These are phyloP conservation scores for Coniochaeta ligniaria DNA, from an alignment of 2,329 filamentous ascomycete genomes.

Conservation along the genomic window DNA sequence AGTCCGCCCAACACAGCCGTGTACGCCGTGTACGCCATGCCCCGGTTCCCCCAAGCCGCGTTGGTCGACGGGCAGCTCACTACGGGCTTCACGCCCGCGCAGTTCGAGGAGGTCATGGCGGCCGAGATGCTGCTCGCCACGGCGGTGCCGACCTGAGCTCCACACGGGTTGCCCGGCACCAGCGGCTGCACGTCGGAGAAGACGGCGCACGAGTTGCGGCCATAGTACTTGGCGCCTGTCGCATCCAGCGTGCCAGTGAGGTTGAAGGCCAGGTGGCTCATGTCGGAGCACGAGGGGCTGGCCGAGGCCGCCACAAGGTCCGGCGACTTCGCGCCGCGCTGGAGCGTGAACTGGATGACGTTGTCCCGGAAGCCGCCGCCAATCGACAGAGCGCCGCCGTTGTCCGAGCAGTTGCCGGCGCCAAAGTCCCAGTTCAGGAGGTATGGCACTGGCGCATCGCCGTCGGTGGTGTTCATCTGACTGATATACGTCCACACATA, in stretches of 20 bases:
- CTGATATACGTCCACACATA: neutral
- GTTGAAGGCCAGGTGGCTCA: constrained; percentile 4
- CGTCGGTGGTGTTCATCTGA: neutral
- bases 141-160: neutral
- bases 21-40: no score
- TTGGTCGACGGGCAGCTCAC: neutral
- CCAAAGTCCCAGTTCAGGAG: neutral
- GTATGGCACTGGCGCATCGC: neutral
- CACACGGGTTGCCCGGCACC: constrained; percentile 1
- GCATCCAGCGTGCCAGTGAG: constrained; percentile 6
- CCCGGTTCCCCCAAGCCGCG: no score
- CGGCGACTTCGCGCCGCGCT: constrained; percentile 6
- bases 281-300: constrained; percentile 1
- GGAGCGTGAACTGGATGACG: constrained; percentile 8
- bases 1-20: no score
- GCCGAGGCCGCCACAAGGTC: constrained; percentile 9
- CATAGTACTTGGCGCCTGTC: neutral
- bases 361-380: neutral
- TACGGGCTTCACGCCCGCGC: neutral
- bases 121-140: constrained; percentile 2
- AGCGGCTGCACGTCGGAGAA: constrained; percentile 2
- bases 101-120: neutral
- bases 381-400: neutral
- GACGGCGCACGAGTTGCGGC: constrained; percentile 1
- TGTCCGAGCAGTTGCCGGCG: neutral